These are phyloP conservation scores for Serendipita sp. DNA, from an alignment of 768 basidiomycete species.

Conservation along the genomic window DNA sequence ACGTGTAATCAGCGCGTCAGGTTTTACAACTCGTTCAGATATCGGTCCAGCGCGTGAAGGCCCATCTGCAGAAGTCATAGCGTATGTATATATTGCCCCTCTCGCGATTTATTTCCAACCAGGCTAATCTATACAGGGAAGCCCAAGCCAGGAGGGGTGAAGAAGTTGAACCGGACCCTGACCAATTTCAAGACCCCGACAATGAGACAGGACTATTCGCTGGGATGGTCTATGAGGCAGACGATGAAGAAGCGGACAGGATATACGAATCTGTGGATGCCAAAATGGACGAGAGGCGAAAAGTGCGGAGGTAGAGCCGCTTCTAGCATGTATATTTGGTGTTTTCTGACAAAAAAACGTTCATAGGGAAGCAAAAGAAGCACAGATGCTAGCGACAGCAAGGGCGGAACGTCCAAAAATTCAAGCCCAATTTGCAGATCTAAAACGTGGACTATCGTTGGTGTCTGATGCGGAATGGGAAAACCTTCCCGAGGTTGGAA, in stretches of 20 bases:
- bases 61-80: slow-evolving; percentile 78
- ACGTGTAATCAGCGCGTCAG: slow-evolving; percentile 52
- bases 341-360: background rate
- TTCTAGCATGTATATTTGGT: slow-evolving; percentile 22
- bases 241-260: slow-evolving; percentile 92
- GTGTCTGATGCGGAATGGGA: slow-evolving; percentile 93
- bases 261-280: slow-evolving; percentile 89
- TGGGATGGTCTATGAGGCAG: slow-evolving; percentile 88
- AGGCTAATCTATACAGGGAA: slow-evolving; percentile 37
- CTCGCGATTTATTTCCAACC: background rate
- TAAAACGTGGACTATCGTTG: slow-evolving; percentile 74
- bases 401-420: slow-evolving; percentile 86
- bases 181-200: slow-evolving; percentile 92
- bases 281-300: slow-evolving; percentile 76
- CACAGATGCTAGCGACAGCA: slow-evolving; percentile 53
- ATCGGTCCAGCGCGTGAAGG: slow-evolving; percentile 96
- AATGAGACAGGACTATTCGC: slow-evolving; percentile 94
- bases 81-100: slow-evolving; percentile 32
- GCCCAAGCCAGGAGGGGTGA: slow-evolving; percentile 77
- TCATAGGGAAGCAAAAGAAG: slow-evolving; percentile 57
- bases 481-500: slow-evolving; percentile 86
- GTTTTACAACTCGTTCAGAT: slow-evolving; percentile 96
- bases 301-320: slow-evolving; percentile 52
- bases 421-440: slow-evolving; percentile 86
- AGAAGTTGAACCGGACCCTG: slow-evolving; percentile 74